Conservation (phyloP, 1,139 yeast genomes). For the Meyerozyma smithsonii region DNA sequence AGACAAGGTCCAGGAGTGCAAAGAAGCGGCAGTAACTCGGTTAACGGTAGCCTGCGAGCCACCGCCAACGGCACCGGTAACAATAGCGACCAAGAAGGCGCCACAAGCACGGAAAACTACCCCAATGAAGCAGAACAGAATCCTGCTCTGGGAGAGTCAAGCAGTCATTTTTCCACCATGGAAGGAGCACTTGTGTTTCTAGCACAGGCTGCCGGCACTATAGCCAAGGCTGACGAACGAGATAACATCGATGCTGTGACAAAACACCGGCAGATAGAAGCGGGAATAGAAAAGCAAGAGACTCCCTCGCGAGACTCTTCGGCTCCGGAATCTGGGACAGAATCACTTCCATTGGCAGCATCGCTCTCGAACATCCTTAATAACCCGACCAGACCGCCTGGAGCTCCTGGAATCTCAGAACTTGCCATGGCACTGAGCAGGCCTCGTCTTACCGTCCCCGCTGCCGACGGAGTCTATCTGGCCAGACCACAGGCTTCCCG, state of each 20-base stretch:
- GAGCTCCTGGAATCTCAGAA: neutral
- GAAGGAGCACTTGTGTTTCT: slow-evolving; percentile 67
- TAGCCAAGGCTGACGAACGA: slow-evolving; percentile 61
- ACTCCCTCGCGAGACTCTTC: neutral
- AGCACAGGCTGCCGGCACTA: slow-evolving; percentile 73
- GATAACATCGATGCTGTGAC: slow-evolving; percentile 64
- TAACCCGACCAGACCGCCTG: neutral
- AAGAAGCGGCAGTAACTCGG: neutral
- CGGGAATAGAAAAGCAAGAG: neutral
- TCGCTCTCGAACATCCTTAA: neutral
- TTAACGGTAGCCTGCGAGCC: neutral
- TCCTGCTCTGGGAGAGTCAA: neutral
- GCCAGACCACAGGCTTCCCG: slow-evolving; percentile 54
- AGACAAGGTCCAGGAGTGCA: neutral
- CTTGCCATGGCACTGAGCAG: slow-evolving; percentile 1
- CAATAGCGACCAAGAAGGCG: neutral
- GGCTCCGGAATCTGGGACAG: neutral
- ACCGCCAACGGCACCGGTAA: neutral
- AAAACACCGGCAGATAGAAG: slow-evolving; percentile 46
- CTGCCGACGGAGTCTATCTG: slow-evolving; percentile 42
- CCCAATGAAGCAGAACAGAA: neutral
- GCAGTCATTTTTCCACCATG: slow-evolving; percentile 38
- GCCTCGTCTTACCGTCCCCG: slow-evolving; percentile 32
- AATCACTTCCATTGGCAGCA: neutral
- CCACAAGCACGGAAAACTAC: neutral